These are phyloP conservation scores for Suhomyces maxii DNA, from an alignment of 1,139 yeast genomes.

Conservation along the genomic window DNA sequence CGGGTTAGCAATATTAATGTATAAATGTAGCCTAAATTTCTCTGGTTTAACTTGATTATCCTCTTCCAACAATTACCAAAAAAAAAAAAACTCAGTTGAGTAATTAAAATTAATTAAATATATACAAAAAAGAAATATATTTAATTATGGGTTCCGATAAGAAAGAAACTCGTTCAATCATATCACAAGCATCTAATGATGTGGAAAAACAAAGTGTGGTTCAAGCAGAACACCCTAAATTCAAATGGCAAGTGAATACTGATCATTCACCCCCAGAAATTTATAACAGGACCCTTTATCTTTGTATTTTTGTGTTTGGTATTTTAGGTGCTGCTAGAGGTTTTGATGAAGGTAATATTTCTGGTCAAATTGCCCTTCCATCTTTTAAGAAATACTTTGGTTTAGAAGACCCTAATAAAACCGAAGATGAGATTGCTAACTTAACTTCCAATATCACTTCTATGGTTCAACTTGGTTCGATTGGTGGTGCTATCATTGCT, in stretches of 20 bases:
- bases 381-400: conserved; percentile 49
- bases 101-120: too few species aligned
- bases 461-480: conserved; percentile 63
- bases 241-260: conserved; percentile 30
- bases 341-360: conserved; percentile 54
- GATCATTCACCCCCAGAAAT: conserved; percentile 51
- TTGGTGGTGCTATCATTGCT: conserved; percentile 57
- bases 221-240: conserved; percentile 9
- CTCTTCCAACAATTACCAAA: too few species aligned
- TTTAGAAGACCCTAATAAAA: conserved; percentile 39
- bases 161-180: conserved; percentile 12
- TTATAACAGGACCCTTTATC: conserved; percentile 46
- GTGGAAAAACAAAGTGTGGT: not conserved
- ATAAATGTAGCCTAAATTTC: too few species aligned
- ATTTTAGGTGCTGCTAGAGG: conserved; percentile 62
- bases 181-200: conserved; percentile 5
- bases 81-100: too few species aligned
- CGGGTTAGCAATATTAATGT: too few species aligned
- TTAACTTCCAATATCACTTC: conserved; percentile 56
- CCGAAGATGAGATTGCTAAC: conserved; percentile 41
- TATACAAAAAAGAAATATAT: too few species aligned
- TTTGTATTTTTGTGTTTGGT: conserved; percentile 56
- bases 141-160: conserved; percentile 4
- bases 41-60: too few species aligned
- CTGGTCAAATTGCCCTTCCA: conserved; percentile 48